Percentiles rank a stretch among this genome's conserved stretches.
These are phyloP conservation scores for Tetraselmis striata DNA, from an alignment of 139 green algal genomes.

Conservation along the genomic window DNA sequence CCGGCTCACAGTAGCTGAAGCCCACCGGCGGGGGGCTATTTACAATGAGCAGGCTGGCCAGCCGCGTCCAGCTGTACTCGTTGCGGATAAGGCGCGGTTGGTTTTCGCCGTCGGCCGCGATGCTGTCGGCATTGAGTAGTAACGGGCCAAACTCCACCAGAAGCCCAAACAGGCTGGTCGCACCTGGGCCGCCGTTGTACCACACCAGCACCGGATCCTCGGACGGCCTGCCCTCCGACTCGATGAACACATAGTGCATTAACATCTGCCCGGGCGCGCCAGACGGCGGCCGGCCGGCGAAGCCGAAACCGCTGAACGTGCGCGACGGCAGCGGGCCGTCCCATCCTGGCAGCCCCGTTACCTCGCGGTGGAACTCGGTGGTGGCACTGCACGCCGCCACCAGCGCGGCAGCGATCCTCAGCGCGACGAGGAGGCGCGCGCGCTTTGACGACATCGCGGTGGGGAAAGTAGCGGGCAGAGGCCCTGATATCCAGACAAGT, in stretches of 20 bases:
- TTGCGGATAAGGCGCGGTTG: not conserved
- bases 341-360: not conserved
- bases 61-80: not conserved
- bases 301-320: not conserved
- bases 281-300: not conserved
- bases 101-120: not conserved
- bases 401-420: no score
- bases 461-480: no score
- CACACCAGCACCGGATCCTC: constrained; percentile 5
- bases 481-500: no score
- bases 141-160: constrained; percentile 16
- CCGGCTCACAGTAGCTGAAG: not conserved
- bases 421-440: no score
- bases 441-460: no score
- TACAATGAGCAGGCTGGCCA: not conserved
- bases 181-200: constrained; percentile 20
- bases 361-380: not conserved
- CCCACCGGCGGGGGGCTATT: not conserved
- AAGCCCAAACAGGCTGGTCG: constrained; percentile 12
- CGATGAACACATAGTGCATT: not conserved
- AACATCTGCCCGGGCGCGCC: not conserved
- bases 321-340: not conserved
- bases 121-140: constrained; percentile 1
- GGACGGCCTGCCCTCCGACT: not conserved
- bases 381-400: not conserved